Percentiles rank a stretch among this genome's conserved stretches.
Conservation (phyloP, 1,139 yeast genomes). For the Saccharomyces hybrid region DNA sequence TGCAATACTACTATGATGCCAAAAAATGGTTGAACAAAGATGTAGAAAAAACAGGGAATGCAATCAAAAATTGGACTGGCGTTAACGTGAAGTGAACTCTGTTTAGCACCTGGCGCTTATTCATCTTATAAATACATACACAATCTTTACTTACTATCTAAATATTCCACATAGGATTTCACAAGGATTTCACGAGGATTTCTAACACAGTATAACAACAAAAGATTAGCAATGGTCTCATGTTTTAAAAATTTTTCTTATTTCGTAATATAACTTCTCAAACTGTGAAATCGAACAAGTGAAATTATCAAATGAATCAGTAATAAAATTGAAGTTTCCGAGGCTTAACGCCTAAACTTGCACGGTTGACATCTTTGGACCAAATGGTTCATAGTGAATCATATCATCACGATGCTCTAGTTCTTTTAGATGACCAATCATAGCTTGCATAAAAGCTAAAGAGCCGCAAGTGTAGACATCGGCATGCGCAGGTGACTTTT, state of each 20-base stretch:
- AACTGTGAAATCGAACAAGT: background rate
- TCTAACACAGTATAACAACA: background rate
- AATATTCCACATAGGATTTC: background rate
- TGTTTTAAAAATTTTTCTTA: background rate
- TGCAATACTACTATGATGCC: conserved; percentile 32
- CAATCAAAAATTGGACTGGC: conserved; percentile 17
- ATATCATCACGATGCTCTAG: conserved; percentile 19
- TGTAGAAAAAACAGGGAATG: conserved; percentile 14
- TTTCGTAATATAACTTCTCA: background rate
- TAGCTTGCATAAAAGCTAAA: conserved; percentile 24
- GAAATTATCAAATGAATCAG: background rate
- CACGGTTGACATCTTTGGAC: conserved; percentile 30
- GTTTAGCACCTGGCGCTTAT: background rate
- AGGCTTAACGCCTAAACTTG: conserved; percentile 10
- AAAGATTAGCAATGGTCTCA: background rate
- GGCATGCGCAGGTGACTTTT: conserved; percentile 21
- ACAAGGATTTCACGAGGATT: background rate
- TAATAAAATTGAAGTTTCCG: background rate
- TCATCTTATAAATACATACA: background rate
- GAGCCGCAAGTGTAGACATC: conserved; percentile 31
- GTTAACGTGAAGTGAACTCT: conserved; percentile 8
- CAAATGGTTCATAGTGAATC: conserved; percentile 30
- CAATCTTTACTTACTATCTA: background rate
- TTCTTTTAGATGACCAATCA: conserved; percentile 18
- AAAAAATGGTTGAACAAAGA: conserved; percentile 37